These are phyloP conservation scores for Sisymbrium irio DNA, from an alignment of 345 rosid species.

Conservation along the genomic window DNA sequence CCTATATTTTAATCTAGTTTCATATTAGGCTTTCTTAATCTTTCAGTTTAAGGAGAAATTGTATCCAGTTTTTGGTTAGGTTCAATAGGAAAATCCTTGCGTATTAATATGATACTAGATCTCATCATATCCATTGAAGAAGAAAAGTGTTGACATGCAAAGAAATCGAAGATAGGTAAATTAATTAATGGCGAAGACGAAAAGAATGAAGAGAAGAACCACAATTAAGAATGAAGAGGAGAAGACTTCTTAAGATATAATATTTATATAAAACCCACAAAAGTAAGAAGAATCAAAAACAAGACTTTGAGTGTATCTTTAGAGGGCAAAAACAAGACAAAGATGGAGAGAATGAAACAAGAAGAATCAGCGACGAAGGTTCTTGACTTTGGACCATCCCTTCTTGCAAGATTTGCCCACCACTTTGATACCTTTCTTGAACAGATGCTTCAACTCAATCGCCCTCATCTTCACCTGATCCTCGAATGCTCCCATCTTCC, in stretches of 20 bases:
- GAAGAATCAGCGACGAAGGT: conserved; percentile 49
- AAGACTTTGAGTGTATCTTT: background rate
- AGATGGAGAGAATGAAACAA: background rate
- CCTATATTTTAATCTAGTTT: no score
- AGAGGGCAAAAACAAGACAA: background rate
- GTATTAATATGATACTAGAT: background rate
- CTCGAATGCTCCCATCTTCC: conserved; percentile 70
- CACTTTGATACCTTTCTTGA: conserved; percentile 72
- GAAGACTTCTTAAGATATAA: background rate
- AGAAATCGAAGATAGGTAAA: background rate
- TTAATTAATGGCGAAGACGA: background rate
- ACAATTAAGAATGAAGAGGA: conserved; percentile 4
- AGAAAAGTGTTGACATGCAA: background rate
- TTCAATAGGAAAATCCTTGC: background rate
- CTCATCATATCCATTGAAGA: background rate
- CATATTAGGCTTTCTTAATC: background rate
- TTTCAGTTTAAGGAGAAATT: no score
- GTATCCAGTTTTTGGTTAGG: no score
- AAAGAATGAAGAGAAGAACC: conserved; percentile 13
- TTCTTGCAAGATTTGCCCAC: conserved; percentile 79
- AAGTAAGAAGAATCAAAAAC: background rate
- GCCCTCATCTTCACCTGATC: conserved; percentile 80
- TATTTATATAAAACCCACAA: background rate
- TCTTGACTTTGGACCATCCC: conserved; percentile 87
- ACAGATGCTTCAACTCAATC: conserved; percentile 50